Percentiles rank a stretch among this genome's conserved stretches.
These are phyloP conservation scores for Tolypocladium ophioglossoides DNA, from an alignment of 2,329 filamentous ascomycete genomes.

Conservation along the genomic window DNA sequence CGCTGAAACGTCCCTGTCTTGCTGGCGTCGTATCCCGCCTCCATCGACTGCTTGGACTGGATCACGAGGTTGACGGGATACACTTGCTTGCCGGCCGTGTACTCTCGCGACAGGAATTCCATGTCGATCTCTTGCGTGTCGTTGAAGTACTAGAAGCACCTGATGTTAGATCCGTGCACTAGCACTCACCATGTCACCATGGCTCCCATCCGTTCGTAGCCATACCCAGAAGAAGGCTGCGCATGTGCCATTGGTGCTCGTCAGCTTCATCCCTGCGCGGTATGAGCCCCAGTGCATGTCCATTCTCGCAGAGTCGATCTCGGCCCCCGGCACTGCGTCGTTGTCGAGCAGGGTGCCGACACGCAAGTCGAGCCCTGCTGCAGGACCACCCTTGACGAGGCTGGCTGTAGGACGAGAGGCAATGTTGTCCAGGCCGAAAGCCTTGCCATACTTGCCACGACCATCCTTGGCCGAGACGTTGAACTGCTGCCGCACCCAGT, in stretches of 20 bases:
- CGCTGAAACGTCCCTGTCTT: conserved; percentile 47
- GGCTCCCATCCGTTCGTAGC: not conserved
- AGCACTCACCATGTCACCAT: not conserved
- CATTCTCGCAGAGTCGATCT: conserved; percentile 48
- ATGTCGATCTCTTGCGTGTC: conserved; percentile 74
- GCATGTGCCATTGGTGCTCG: conserved; percentile 54
- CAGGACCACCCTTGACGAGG: conserved; percentile 20
- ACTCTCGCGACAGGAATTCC: conserved; percentile 63
- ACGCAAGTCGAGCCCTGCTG: conserved; percentile 44
- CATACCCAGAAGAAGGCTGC: conserved; percentile 69
- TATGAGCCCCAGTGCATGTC: conserved; percentile 65
- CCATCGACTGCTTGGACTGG: conserved; percentile 51
- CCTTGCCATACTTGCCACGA: conserved; percentile 56
- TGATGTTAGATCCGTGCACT: not conserved
- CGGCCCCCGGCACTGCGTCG: conserved; percentile 48
- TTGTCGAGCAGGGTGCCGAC: conserved; percentile 36
- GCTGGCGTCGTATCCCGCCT: conserved; percentile 51
- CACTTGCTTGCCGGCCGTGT: conserved; percentile 34
- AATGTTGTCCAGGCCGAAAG: conserved; percentile 47
- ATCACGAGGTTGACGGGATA: conserved; percentile 65
- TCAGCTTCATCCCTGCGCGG: conserved; percentile 55
- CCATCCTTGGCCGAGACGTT: conserved; percentile 47
- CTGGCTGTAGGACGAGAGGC: conserved; percentile 35
- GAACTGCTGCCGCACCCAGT: conserved; percentile 60
- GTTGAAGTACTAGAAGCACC: conserved; percentile 52